phyloP scores from a whole-genome alignment of 2,329 filamentous ascomycete genomes.

The Pseudocercospora fuligena region DNA sequence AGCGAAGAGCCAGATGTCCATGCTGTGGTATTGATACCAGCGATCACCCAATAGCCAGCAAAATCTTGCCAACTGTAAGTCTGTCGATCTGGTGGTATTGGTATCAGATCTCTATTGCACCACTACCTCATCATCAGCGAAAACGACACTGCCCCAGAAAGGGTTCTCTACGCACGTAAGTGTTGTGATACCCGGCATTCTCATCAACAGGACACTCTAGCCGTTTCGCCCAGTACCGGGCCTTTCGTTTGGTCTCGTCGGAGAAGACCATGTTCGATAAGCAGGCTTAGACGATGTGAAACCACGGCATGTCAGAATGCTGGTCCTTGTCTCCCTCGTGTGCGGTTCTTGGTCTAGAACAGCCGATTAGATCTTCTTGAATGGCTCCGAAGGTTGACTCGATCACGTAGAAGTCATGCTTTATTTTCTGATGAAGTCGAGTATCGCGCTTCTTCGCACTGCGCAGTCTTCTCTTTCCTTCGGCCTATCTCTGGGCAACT shows the following conservation, averaged over 20 bases:
- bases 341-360: not conserved
- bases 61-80: conserved; percentile 26
- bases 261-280: not conserved
- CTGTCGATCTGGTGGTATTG: conserved; percentile 14
- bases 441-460: too few relatives aligned
- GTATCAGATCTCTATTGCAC: conserved; percentile 26
- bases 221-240: conserved; percentile 16
- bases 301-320: not conserved
- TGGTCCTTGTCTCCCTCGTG: not conserved
- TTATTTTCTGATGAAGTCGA: too few relatives aligned
- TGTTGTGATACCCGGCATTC: conserved; percentile 22
- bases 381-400: not conserved
- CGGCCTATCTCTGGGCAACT: too few relatives aligned
- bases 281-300: not conserved
- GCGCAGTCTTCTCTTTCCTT: too few relatives aligned
- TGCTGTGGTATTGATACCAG: conserved; percentile 25
- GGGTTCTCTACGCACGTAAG: conserved; percentile 5
- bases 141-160: not conserved
- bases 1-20: conserved; percentile 23
- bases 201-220: conserved; percentile 23
- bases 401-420: not conserved
- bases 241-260: not conserved
- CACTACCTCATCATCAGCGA: not conserved
- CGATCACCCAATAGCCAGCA: conserved; percentile 26
- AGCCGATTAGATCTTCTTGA: too few relatives aligned